Conservation (phyloP, 371 early-diverging fungal genomes). For the Syncephalastrum monosporum region DNA sequence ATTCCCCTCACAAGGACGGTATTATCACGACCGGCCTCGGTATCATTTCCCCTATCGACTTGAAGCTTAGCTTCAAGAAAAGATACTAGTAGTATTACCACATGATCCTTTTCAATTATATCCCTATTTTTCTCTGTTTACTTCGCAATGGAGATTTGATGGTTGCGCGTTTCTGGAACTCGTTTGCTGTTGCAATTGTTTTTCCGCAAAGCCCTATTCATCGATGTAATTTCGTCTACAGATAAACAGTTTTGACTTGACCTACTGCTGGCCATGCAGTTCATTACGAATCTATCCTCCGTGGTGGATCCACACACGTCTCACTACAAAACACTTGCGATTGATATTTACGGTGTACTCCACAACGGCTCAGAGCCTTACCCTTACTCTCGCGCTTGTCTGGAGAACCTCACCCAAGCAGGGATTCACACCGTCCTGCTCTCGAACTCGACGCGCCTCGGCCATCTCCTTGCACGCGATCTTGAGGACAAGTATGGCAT, state of each 20-base stretch:
- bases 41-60: slow-evolving; percentile 9
- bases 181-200: too few species aligned
- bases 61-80: slow-evolving; percentile 10
- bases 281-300: too few species aligned
- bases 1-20: slow-evolving; percentile 24
- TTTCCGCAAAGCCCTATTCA: too few species aligned
- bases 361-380: slow-evolving; percentile 39
- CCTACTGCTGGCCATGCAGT: too few species aligned
- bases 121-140: too few species aligned
- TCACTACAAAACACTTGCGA: slow-evolving; percentile 39
- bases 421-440: slow-evolving; percentile 29
- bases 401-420: slow-evolving; percentile 15
- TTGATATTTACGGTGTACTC: slow-evolving; percentile 48
- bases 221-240: too few species aligned
- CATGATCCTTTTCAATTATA: too few species aligned
- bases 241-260: too few species aligned
- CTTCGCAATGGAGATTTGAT: too few species aligned
- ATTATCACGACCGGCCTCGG: slow-evolving; percentile 10
- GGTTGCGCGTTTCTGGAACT: too few species aligned
- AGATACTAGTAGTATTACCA: slow-evolving; percentile 2
- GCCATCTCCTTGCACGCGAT: slow-evolving; percentile 25
- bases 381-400: slow-evolving; percentile 26
- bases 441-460: slow-evolving; percentile 43
- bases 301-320: neutral
- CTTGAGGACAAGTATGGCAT: slow-evolving; percentile 32